phyloP scores from a whole-genome alignment of 768 basidiomycete species.

The Russula abietina region DNA sequence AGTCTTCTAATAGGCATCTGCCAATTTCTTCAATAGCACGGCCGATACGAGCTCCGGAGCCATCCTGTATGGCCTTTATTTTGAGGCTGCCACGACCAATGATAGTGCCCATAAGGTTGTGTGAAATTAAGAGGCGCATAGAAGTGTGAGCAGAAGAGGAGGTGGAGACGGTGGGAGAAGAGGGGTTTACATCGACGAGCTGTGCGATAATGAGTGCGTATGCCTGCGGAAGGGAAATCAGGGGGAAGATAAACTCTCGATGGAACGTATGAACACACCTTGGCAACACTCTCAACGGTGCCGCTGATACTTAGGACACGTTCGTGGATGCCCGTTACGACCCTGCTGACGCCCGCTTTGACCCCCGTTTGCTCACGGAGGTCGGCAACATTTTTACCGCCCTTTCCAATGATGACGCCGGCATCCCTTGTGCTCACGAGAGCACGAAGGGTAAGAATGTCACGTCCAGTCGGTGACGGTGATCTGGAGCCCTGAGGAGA shows the following conservation, averaged over 20 bases:
- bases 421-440: slow-evolving; percentile 97
- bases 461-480: slow-evolving; percentile 62
- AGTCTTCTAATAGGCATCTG: slow-evolving; percentile 92
- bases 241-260: slow-evolving; percentile 15
- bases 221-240: slow-evolving; percentile 47
- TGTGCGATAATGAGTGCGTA: slow-evolving; percentile 92
- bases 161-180: slow-evolving; percentile 65
- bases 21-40: slow-evolving; percentile 94
- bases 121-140: slow-evolving; percentile 94
- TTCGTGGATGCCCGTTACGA: slow-evolving; percentile 95
- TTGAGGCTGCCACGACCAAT: slow-evolving; percentile 94
- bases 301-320: slow-evolving; percentile 94
- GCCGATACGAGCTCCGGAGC: slow-evolving; percentile 90
- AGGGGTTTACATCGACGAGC: slow-evolving; percentile 75
- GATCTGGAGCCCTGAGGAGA: slow-evolving; percentile 68
- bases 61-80: slow-evolving; percentile 98
- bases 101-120: slow-evolving; percentile 99
- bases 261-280: slow-evolving; percentile 44
- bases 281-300: slow-evolving; percentile 85
- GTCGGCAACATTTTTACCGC: slow-evolving; percentile 95
- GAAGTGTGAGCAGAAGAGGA: slow-evolving; percentile 64
- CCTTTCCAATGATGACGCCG: slow-evolving; percentile 95
- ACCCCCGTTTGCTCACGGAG: slow-evolving; percentile 92
- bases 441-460: slow-evolving; percentile 83
- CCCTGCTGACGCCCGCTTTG: slow-evolving; percentile 98